Evolutionary conservation across 1,284 basidiomycete genomes (phyloP).

Genomic region (Cronartium quercuum): DNA sequence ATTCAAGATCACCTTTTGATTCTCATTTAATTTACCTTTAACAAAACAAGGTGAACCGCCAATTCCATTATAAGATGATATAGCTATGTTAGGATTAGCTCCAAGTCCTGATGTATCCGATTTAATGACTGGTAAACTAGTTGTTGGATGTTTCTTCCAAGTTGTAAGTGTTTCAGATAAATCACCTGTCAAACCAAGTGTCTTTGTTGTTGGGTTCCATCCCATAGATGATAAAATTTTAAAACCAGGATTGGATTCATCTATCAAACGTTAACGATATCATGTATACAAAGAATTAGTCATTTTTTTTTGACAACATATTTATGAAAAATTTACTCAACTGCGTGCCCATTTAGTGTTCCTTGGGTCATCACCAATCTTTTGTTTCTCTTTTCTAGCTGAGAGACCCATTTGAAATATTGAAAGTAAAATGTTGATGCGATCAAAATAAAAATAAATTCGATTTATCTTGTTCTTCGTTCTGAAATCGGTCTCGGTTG

Average conservation of each 20-base stretch:
- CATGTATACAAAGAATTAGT: neutral
- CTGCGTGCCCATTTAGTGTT: constrained; percentile 35
- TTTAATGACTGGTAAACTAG: constrained; percentile 23
- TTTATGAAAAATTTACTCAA: constrained; percentile 6
- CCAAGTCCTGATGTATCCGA: constrained; percentile 24
- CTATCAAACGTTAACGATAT: neutral
- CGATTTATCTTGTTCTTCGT: no score
- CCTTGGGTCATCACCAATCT: constrained; percentile 33
- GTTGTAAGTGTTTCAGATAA: neutral
- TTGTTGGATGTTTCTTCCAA: constrained; percentile 16
- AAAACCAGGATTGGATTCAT: constrained; percentile 32
- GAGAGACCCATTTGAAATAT: constrained; percentile 36
- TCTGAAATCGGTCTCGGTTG: no score
- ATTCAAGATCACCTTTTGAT: neutral
- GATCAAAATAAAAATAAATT: no score
- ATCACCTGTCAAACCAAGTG: neutral
- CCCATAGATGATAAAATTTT: constrained; percentile 37
- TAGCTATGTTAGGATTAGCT: constrained; percentile 8
- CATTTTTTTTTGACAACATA: neutral
- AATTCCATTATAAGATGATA: constrained; percentile 8
- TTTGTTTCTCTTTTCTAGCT: constrained; percentile 23
- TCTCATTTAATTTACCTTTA: neutral
- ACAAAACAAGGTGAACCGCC: constrained; percentile 22
- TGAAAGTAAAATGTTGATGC: no score
- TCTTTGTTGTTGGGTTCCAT: constrained; percentile 7